Base-by-base conservation (phyloP, 805 yeast genomes). In the Suhomyces xylopsoci region DNA sequence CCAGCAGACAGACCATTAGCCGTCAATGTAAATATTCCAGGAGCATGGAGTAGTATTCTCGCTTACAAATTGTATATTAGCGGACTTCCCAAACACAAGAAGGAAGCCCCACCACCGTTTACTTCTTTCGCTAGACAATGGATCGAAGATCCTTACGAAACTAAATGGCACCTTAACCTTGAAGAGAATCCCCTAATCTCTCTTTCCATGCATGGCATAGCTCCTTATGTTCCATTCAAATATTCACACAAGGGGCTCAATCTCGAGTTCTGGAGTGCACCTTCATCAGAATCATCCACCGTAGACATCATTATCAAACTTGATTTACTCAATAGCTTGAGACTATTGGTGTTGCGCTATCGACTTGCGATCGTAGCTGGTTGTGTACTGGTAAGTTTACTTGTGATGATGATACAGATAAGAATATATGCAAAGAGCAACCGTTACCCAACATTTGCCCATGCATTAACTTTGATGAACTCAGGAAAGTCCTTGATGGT, bases 131-230 rank as follows among this genome's bases (percentile, higher is more conserved):
- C 88, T 3, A 77, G 90, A 52, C 97, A 91, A 66, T 80, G 80
- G 70, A 72, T 82, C 3, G 70, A 74, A 9, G 84, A 82, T 34
- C 88, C 88, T 0, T 78, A 72, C 58, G 97, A 92, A 64, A 79
- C 90, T 0, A 90, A 90, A 68, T 92, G 93, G 91, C 88, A 84
- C 60, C 68, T 87, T 7, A 78, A 84, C 51, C 54, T 84, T 0
- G 64, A 71, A 6, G 64, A 71, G 3, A 65, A 73, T 19, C 64
- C 73, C 20, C 32, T 48, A 3, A 34, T 69, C 7, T 55, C 53
- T 19, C 44, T 70, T 26, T 67, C 74, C n/a, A 67, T 74, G 53
- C 93, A 88, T 62, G 87, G 88, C 26, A 77, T 82, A 22, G 84
- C 94, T 0, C 93, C 92, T 2, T 87, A 70, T 61, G 79, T 84